Base-by-base conservation (phyloP, 345 rosid species). In the Theobroma cacao region DNA sequence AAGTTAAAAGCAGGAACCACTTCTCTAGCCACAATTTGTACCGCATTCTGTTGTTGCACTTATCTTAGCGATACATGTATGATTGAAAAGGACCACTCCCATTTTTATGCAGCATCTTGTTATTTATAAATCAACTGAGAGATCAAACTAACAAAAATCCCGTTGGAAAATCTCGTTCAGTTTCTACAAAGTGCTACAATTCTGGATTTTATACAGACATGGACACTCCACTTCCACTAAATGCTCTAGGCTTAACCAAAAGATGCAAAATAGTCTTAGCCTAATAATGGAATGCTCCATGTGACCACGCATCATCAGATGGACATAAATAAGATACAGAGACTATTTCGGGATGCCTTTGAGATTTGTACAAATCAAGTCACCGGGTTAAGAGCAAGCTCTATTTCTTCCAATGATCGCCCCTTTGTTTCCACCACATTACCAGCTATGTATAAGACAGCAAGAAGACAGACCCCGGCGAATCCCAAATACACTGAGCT, bases 371-470 rank as follows among this genome's bases (percentile, higher is more conserved):
- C 5, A 38, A 34, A 47, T 89, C 86, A 91, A 63, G 61, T 58
- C 24, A 84, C 78, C 0, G 90, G 83, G 64, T 77, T 91, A 47
- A 96, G 93, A 60, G 94, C 98, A 5, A 82, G 94, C 88, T 96
- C 99, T 65, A 96, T 94, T 80, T 96, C 98, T 85, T 94, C 99
- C 77, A 96, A 83, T 24, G 99, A 96, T 26, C 97, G 84, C 56
- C 99, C 99, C 89, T 96, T 96, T 1, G 99, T 96, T 82, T 96
- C 99, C 8, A 96, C 95, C 0, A 96, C 93, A 41, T 93, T 91
- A 60, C 89, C 86, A 12, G 89, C 86, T 84, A 96, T 87, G 91
- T 94, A 94, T 79, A 92, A 55, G 62, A 93, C 94, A 0, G 97
- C 98, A 64, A 94, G 94, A 65, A 97, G 77, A 70, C 99, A 94